These are phyloP conservation scores for Kingdonia uniflora DNA, from an alignment of 164 flowering plant genomes.

Conservation along the genomic window DNA sequence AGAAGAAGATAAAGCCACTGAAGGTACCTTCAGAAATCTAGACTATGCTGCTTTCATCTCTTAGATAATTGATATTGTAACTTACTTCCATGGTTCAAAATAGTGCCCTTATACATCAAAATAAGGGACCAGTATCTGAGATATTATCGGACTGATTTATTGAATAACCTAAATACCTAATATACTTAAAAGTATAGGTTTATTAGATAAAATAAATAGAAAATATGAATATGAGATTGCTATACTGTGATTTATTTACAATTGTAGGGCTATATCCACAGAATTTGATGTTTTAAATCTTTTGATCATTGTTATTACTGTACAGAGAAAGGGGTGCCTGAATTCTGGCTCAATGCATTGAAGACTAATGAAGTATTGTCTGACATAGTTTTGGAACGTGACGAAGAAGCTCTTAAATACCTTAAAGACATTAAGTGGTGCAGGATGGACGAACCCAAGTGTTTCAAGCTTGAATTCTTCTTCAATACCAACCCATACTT, in stretches of 20 bases:
- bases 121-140: too few relatives aligned
- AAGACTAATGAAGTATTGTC: slow-evolving; percentile 62
- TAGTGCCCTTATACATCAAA: background rate
- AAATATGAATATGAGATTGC: background rate
- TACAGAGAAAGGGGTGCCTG: slow-evolving; percentile 84
- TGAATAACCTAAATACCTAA: too few relatives aligned
- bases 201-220: too few relatives aligned
- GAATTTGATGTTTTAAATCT: too few relatives aligned
- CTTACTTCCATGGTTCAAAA: background rate
- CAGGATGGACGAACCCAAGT: slow-evolving; percentile 30
- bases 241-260: too few relatives aligned
- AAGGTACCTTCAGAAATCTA: slow-evolving; percentile 28
- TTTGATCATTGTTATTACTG: too few relatives aligned
- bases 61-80: background rate
- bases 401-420: slow-evolving; percentile 33
- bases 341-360: slow-evolving; percentile 86
- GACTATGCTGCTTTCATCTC: slow-evolving; percentile 15
- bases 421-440: slow-evolving; percentile 36
- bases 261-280: too few relatives aligned
- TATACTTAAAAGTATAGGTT: too few relatives aligned
- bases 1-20: too few relatives aligned
- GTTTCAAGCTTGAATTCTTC: slow-evolving; percentile 44
- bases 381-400: slow-evolving; percentile 29
- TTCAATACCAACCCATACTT: slow-evolving; percentile 39
- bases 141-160: too few relatives aligned